Conservation (phyloP, 208 protist species). For the Angomonas deanei region DNA sequence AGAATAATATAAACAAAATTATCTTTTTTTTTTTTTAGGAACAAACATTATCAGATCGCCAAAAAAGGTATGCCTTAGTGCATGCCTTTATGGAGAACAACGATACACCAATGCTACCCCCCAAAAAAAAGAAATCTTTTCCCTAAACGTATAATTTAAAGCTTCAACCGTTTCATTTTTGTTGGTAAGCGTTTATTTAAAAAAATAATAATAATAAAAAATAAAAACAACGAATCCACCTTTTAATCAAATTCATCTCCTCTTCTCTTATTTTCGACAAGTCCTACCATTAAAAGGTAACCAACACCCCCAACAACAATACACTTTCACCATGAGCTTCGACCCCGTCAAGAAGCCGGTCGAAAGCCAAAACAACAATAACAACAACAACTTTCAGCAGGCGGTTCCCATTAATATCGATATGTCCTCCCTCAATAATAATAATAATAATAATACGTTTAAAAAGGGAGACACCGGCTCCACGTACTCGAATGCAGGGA, state of each 20-base stretch:
- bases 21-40: too few relatives aligned
- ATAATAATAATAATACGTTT: background rate
- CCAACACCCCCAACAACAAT: background rate
- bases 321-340: conserved; percentile 2
- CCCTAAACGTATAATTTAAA: too few relatives aligned
- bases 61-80: too few relatives aligned
- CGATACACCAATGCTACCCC: too few relatives aligned
- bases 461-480: too few relatives aligned
- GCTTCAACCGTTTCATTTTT: too few relatives aligned
- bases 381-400: background rate
- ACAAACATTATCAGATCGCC: too few relatives aligned
- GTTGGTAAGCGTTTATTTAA: too few relatives aligned
- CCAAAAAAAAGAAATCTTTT: too few relatives aligned
- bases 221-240: background rate
- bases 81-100: too few relatives aligned
- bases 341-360: conserved; percentile 2
- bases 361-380: background rate
- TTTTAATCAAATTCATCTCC: background rate
- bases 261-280: background rate
- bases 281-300: background rate
- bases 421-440: background rate
- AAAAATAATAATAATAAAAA: too few relatives aligned
- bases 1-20: background rate
- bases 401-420: background rate
- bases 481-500: too few relatives aligned